Evolutionary conservation across 805 yeast genomes (phyloP).

Genomic region (Ogataea trehaloabstinens): DNA sequence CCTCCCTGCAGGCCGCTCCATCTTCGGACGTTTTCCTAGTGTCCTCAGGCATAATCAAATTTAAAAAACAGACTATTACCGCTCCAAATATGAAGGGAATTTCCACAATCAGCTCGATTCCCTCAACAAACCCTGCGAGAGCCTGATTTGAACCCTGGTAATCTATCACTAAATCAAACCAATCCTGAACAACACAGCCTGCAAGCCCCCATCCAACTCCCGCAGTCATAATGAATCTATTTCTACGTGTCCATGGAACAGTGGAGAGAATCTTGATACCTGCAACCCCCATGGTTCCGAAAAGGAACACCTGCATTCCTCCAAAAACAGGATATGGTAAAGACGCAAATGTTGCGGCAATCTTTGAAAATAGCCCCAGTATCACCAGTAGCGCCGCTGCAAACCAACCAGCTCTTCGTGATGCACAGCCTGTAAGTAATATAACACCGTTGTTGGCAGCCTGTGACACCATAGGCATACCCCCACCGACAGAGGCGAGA

Average conservation of each 20-base stretch:
- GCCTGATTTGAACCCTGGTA: constrained; percentile 37
- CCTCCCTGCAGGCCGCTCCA: no score
- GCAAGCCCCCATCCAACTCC: constrained; percentile 43
- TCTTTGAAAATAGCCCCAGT: constrained; percentile 78
- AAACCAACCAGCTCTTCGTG: constrained; percentile 40
- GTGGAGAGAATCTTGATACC: constrained; percentile 33
- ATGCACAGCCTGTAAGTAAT: constrained; percentile 78
- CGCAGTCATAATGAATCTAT: constrained; percentile 43
- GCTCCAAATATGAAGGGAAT: constrained; percentile 29
- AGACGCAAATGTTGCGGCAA: constrained; percentile 71
- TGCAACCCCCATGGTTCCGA: constrained; percentile 36
- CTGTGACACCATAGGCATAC: constrained; percentile 76
- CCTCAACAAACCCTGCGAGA: constrained; percentile 40
- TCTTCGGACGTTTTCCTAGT: no score
- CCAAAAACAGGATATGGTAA: constrained; percentile 71
- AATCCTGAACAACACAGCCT: constrained; percentile 37
- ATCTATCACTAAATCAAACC: constrained; percentile 41
- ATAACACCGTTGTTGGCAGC: constrained; percentile 90
- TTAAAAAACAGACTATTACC: constrained; percentile 18
- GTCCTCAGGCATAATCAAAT: constrained; percentile 14
- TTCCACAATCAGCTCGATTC: constrained; percentile 43
- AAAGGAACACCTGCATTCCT: constrained; percentile 56
- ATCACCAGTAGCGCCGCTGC: constrained; percentile 67
- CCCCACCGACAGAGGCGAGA: constrained; percentile 66
- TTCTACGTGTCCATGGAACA: constrained; percentile 37